Evolutionary conservation across 352 stramenopile species (phyloP), one percentile per base, ranked within the genome.

Genomic region (Stramenopiles sp.): DNA sequence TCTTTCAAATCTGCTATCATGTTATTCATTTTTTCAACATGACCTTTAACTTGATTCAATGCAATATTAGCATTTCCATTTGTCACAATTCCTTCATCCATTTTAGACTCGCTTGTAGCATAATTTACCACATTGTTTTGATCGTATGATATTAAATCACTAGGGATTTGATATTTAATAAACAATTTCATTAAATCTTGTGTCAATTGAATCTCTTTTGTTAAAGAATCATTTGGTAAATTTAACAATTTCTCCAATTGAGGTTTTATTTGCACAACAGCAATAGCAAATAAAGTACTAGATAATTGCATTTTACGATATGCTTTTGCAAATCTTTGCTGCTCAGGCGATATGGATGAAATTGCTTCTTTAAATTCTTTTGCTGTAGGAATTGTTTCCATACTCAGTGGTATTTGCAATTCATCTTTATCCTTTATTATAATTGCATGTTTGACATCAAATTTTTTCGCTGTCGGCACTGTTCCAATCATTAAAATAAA

Each of bases 321-420:
- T 0, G 87, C 81, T 43, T 86, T 80, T 20, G 85, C 86, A 83
- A 92, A 92, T 23, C 74, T 80, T 69, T 90, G 86, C 80, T 92
- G 88, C 78, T 91, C 87, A 38, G 87, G 86, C 23, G 86, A 90
- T 4, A 92, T 80, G 0, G 84, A 89, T 74, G 80, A 78, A 23
- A 92, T 88, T 13, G 87, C 85, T 84, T 92, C 88, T 38, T 88
- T 87, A 80, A 93, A 93, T 63, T 89, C 86, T 79, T 90, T 90
- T 0, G 88, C 82, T 7, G 86, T 87, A n/a, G 88, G 88, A 63
- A 93, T 80, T 23, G 88, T 83, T 6, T 90, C 83, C n/a, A 91
- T 78, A 0, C 90, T 73, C 1, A 93, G 74, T 23, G 87, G 86
- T 78, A 93, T 88, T 0, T 88, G 74, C 0, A 90, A 73, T 79